Base-by-base conservation (phyloP, 2,329 filamentous ascomycete genomes). In the Fusarium sp. region DNA sequence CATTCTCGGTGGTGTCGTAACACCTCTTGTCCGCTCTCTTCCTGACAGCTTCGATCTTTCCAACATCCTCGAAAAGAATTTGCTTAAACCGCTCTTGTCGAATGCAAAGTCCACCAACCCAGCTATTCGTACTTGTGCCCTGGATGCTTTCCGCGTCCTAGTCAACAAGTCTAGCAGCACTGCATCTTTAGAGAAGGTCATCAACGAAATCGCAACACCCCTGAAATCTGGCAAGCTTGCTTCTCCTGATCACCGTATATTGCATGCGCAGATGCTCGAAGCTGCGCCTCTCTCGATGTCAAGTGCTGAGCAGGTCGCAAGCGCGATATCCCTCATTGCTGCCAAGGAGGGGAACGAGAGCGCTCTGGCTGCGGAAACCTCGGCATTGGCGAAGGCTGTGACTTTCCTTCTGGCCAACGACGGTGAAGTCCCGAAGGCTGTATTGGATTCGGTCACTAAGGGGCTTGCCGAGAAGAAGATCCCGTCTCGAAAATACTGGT, bases 91-190 rank as follows among this genome's bases (percentile, higher is more conserved):
- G 7, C 82, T 99, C 14, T 80, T 98, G n/a, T 90, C 93, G 40
- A 97, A 94, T 75, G 84, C 94, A 78, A 97, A 97, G 79, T 98
- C 96, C 2, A 94, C 92, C 74, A 98, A 97, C 77, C 82, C 87
- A 15, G 79, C 80, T 4, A 93, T 97, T 65, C 90, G 95, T 56
- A 87, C 87, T 65, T 94, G 93, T 24, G 92, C 92, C 10, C 80
- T 94, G 22, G 84, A 86, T 39, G 91, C 91, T 9, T 97, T 98
- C 77, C 85, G 86, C 67, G 86, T 87, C 11, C 83, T 94, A n/a
- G 86, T 92, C 30, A 78, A 81, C 41, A 85, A 86, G 70, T 92
- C 88, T 69, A 76, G 81, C 47, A 86, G 92, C 66, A 79, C 83
- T 7, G 77, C 82, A 5, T 78, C 84, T 6, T 80, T 97, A 41